These are phyloP conservation scores for Macrophomina tecta DNA, from an alignment of 2,329 filamentous ascomycete species.

Conservation along the genomic window DNA sequence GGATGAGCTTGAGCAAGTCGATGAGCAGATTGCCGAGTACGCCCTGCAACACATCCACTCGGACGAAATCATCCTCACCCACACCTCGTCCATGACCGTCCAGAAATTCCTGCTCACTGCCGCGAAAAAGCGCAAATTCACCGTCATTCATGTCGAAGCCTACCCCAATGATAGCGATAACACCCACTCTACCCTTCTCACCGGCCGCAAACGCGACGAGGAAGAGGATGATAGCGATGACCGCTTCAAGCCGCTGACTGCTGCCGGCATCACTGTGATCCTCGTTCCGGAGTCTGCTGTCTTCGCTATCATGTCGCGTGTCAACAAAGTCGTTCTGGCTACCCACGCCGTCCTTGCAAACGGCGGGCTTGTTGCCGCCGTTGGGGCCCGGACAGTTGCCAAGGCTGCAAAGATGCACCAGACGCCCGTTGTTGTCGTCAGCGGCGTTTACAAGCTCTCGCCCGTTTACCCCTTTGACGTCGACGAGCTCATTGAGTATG, in stretches of 20 bases:
- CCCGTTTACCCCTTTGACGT: constrained; percentile 87
- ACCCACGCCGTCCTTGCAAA: constrained; percentile 88
- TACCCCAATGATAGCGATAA: constrained; percentile 71
- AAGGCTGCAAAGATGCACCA: constrained; percentile 82
- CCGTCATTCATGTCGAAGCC: constrained; percentile 80
- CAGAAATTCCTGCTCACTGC: constrained; percentile 89
- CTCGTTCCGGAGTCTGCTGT: constrained; percentile 83
- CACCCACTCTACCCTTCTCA: constrained; percentile 66
- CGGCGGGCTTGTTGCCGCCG: constrained; percentile 82
- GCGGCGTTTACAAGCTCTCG: constrained; percentile 91
- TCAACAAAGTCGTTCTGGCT: constrained; percentile 92
- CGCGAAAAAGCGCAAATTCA: constrained; percentile 88
- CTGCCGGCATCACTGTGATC: constrained; percentile 81
- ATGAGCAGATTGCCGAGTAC: constrained; percentile 88
- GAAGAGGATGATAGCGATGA: constrained; percentile 57
- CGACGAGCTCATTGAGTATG: constrained; percentile 83
- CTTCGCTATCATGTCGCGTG: constrained; percentile 91
- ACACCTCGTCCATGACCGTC: constrained; percentile 84
- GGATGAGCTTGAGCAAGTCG: constrained; percentile 90
- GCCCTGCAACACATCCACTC: constrained; percentile 92
- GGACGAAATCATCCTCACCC: constrained; percentile 88
- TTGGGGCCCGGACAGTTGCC: constrained; percentile 83
- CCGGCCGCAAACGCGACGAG: constrained; percentile 55
- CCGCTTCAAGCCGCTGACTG: constrained; percentile 78
- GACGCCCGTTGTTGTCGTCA: constrained; percentile 85